A percentile compares a stretch with the other conserved stretches of the same genome.
Evolutionary conservation across 148 eudicot species (phyloP).

Genomic region (Cornus kousa): DNA sequence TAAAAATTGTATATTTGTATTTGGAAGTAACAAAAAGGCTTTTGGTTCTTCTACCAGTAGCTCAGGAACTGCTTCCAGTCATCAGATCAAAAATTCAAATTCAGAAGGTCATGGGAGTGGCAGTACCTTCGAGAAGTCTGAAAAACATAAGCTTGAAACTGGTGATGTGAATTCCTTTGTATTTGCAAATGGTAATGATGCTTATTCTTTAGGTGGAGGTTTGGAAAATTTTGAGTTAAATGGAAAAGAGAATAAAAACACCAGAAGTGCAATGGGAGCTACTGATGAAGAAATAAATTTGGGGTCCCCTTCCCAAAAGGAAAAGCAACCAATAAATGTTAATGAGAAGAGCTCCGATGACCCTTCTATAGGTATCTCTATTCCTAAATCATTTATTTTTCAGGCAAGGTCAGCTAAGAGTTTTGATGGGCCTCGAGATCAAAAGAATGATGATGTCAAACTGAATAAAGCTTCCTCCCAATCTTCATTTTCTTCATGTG

Average conservation of each 20-base stretch:
- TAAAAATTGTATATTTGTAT: constrained; percentile 32
- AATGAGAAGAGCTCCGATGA: constrained; percentile 12
- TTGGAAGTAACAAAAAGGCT: constrained; percentile 30
- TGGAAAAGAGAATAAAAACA: neutral
- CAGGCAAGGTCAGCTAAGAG: constrained; percentile 14
- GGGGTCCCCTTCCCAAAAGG: constrained; percentile 2
- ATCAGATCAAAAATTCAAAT: constrained; percentile 17
- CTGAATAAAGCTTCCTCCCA: constrained; percentile 13
- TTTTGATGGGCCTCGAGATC: constrained; percentile 14
- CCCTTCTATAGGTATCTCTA: constrained; percentile 15
- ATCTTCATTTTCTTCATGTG: constrained; percentile 29
- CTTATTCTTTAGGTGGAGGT: constrained; percentile 8
- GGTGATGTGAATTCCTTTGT: constrained; percentile 29
- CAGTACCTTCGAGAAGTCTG: constrained; percentile 20
- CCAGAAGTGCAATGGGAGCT: constrained; percentile 9
- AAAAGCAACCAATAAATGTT: constrained; percentile 13
- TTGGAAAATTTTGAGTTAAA: neutral
- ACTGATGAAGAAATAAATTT: neutral
- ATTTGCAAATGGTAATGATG: constrained; percentile 25
- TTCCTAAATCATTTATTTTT: constrained; percentile 28
- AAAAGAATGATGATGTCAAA: constrained; percentile 23
- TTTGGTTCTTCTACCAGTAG: constrained; percentile 18
- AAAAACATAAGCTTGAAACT: constrained; percentile 10
- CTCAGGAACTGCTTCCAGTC: constrained; percentile 22
- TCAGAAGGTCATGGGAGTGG: constrained; percentile 14